Percentiles rank a stretch among this genome's conserved stretches.
Evolutionary conservation across 257 asterid genomes (phyloP).

Genomic region (Solanum pimpinellifolium): DNA sequence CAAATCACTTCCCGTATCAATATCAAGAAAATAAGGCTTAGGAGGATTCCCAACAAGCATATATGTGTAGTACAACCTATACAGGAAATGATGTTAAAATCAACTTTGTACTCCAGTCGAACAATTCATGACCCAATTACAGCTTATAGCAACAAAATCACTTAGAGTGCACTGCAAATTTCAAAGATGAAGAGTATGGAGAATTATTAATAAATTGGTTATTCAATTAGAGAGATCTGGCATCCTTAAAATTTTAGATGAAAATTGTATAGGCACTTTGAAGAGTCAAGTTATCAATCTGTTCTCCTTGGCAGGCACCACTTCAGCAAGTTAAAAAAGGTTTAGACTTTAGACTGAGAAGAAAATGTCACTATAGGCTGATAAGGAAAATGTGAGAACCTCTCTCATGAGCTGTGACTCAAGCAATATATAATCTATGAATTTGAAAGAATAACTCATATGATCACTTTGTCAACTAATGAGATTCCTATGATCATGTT

Average conservation of each 20-base stretch:
- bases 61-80: conserved; percentile 53
- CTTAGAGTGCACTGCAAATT: neutral
- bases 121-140: neutral
- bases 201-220: neutral
- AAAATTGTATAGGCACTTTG: neutral
- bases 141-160: neutral
- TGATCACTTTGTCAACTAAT: neutral
- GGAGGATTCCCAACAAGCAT: conserved; percentile 67
- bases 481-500: neutral
- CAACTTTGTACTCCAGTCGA: neutral
- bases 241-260: neutral
- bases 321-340: neutral
- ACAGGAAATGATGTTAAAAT: neutral
- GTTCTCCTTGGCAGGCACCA: neutral
- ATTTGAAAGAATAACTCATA: neutral
- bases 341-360: neutral
- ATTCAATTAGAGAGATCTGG: neutral
- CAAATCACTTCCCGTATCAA: conserved; percentile 75
- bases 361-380: neutral
- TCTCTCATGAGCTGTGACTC: neutral
- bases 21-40: conserved; percentile 64
- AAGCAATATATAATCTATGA: neutral
- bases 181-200: neutral
- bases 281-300: neutral
- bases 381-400: neutral